These are phyloP conservation scores for Kodamaea laetipori DNA, from an alignment of 805 yeast genomes.

Conservation along the genomic window DNA sequence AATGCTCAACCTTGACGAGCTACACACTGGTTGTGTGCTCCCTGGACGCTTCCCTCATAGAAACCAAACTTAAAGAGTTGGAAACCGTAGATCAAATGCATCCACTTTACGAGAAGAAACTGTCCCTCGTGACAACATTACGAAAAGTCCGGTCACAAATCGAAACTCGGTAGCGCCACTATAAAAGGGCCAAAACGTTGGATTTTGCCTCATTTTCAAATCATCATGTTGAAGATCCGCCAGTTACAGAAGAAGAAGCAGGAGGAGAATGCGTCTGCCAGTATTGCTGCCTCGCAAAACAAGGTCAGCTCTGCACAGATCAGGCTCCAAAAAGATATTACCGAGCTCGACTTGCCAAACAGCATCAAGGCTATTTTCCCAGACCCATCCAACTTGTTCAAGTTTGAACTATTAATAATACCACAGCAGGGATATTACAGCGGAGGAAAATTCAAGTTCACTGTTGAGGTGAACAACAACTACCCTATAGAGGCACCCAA, in stretches of 20 bases:
- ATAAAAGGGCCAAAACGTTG: neutral
- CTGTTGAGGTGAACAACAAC: slow-evolving; percentile 63
- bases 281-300: slow-evolving; percentile 18
- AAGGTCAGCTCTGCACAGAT: slow-evolving; percentile 61
- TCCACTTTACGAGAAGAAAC: neutral
- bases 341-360: slow-evolving; percentile 65
- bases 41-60: neutral
- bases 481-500: slow-evolving; percentile 95
- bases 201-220: slow-evolving; percentile 1
- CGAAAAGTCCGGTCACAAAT: neutral
- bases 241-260: slow-evolving; percentile 59
- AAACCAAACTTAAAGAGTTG: neutral
- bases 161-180: neutral
- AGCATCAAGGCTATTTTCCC: slow-evolving; percentile 56
- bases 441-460: slow-evolving; percentile 70
- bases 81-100: neutral
- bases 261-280: slow-evolving; percentile 41
- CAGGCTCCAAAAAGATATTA: slow-evolving; percentile 73
- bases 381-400: slow-evolving; percentile 58
- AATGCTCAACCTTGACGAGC: slow-evolving; percentile 16
- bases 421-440: slow-evolving; percentile 77
- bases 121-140: neutral
- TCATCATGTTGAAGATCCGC: slow-evolving; percentile 49
- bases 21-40: slow-evolving; percentile 7
- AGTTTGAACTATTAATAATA: slow-evolving; percentile 54